These are phyloP conservation scores for Dendrobium huoshanense DNA, from an alignment of 106 monocot genomes.

Conservation along the genomic window DNA sequence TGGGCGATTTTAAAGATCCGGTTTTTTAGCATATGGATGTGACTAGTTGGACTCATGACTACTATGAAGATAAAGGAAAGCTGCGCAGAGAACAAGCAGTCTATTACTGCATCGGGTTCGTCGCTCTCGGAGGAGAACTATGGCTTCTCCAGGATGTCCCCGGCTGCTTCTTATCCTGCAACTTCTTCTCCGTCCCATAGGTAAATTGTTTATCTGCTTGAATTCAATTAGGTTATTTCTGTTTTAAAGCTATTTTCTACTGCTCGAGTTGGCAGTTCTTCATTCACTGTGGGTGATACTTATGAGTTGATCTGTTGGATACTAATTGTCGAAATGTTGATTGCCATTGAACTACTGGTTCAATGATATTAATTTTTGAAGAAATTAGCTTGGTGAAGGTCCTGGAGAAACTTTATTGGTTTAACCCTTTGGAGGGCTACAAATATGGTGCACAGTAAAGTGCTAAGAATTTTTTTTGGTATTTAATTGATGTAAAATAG, in stretches of 20 bases:
- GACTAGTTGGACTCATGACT: conserved; percentile 16
- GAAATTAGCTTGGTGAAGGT: neutral
- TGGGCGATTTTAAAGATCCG: neutral
- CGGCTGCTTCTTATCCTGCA: conserved; percentile 24
- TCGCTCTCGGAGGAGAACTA: conserved; percentile 48
- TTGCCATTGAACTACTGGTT: neutral
- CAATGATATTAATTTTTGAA: neutral
- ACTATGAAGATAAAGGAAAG: conserved; percentile 36
- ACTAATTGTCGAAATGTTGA: neutral
- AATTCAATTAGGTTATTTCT: neutral
- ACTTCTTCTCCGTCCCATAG: conserved; percentile 31
- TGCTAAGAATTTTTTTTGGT: too few relatives aligned
- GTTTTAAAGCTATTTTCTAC: neutral
- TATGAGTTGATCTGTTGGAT: neutral
- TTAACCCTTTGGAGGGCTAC: neutral
- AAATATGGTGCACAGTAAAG: too few relatives aligned
- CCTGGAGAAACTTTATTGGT: neutral
- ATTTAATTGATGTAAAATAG: too few relatives aligned
- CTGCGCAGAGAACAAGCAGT: conserved; percentile 80
- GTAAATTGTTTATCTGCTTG: conserved; percentile 17
- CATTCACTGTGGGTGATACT: too few relatives aligned
- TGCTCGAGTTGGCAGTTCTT: neutral
- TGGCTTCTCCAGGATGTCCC: conserved; percentile 35
- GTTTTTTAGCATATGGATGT: neutral
- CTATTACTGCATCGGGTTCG: conserved; percentile 41